These are phyloP conservation scores for Syzygium jambos DNA, from an alignment of 345 rosid genomes.

Conservation along the genomic window DNA sequence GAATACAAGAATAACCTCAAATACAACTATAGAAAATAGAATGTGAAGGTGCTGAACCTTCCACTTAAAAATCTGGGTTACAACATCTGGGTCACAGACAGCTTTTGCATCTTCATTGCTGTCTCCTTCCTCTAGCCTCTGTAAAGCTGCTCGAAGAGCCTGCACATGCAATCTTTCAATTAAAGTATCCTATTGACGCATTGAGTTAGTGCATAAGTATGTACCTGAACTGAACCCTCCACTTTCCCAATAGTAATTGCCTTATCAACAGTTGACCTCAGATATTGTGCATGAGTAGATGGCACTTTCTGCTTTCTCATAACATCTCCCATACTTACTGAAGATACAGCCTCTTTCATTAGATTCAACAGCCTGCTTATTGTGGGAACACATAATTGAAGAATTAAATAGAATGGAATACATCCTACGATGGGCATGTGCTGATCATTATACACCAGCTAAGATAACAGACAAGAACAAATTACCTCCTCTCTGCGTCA, in stretches of 20 bases:
- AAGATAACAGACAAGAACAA: neutral
- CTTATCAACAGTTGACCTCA: constrained; percentile 45
- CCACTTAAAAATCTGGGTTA: constrained; percentile 72
- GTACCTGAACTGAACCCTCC: constrained; percentile 80
- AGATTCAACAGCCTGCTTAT: constrained; percentile 44
- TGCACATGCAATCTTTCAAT: constrained; percentile 7
- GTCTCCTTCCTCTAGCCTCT: constrained; percentile 56
- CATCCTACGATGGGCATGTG: neutral
- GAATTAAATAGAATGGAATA: neutral
- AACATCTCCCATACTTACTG: constrained; percentile 45
- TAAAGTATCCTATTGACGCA: neutral
- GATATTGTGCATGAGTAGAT: constrained; percentile 37
- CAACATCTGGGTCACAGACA: constrained; percentile 72
- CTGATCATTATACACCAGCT: neutral
- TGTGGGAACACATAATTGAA: constrained; percentile 2
- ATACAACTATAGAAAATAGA: neutral
- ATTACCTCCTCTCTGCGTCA: constrained; percentile 60
- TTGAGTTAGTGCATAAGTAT: neutral
- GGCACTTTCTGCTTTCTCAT: constrained; percentile 34
- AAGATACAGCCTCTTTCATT: constrained; percentile 44
- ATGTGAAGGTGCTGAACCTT: constrained; percentile 39
- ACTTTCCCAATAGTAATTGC: constrained; percentile 71
- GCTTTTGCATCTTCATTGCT: constrained; percentile 78
- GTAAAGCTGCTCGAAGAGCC: constrained; percentile 77
- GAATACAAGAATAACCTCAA: neutral